phyloP scores from a whole-genome alignment of 371 early-diverging fungal genomes.

The Capniomyces stellatus region DNA sequence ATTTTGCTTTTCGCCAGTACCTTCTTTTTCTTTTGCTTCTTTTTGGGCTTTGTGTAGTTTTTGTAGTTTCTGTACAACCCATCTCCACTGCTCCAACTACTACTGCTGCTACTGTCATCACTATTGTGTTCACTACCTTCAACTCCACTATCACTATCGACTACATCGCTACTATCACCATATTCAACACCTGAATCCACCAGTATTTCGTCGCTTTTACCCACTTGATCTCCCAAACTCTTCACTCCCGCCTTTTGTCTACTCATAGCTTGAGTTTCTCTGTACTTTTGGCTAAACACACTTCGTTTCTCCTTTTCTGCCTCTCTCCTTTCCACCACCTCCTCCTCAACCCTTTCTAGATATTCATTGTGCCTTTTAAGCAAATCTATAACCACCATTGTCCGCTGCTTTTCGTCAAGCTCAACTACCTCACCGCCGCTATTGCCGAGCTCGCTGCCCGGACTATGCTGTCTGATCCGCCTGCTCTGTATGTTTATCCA shows the following conservation, averaged over 20 bases:
- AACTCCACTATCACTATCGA: no score
- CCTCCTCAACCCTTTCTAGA: no score
- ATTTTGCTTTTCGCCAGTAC: no score
- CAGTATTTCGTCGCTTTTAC: neutral
- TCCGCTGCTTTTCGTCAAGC: slow-evolving; percentile 11
- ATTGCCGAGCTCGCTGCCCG: neutral
- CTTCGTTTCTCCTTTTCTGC: neutral
- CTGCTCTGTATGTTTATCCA: slow-evolving; percentile 20
- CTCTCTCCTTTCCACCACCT: no score
- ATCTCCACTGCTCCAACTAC: no score
- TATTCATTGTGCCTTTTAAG: slow-evolving; percentile 12
- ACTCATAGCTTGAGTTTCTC: neutral
- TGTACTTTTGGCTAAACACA: neutral
- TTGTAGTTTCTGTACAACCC: no score
- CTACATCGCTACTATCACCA: neutral
- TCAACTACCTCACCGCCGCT: slow-evolving; percentile 14
- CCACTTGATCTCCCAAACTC: no score
- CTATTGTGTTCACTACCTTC: no score
- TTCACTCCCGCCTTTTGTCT: neutral
- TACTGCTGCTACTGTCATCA: no score
- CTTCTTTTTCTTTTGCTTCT: no score
- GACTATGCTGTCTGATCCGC: slow-evolving; percentile 13
- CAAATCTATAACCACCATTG: no score
- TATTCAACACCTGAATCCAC: neutral
- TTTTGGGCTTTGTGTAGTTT: no score